Percentiles rank a stretch among this genome's conserved stretches.
Evolutionary conservation across 495 filamentous ascomycete species (phyloP).

Genomic region (Penicillium malachiteum): DNA sequence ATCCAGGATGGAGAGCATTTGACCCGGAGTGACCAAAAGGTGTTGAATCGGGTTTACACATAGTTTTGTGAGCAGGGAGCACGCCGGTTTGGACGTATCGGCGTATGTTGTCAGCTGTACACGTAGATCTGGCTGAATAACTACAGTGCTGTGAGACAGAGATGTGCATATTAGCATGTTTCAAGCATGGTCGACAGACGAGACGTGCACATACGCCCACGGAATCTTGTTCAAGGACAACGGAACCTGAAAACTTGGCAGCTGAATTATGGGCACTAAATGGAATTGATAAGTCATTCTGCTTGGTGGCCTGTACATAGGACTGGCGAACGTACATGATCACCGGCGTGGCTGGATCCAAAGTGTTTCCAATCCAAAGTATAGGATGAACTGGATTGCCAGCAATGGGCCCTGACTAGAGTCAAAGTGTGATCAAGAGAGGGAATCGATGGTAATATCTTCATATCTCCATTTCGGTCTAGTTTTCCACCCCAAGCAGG

Average conservation of each 20-base stretch:
- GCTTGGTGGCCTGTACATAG: no score
- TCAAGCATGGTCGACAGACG: no score
- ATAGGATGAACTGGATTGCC: background rate
- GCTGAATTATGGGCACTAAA: background rate
- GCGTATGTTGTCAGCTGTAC: no score
- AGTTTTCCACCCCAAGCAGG: background rate
- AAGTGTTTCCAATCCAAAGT: background rate
- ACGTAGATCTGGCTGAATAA: no score
- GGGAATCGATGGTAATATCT: background rate
- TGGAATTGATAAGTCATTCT: background rate
- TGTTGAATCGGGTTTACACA: no score
- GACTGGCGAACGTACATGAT: no score
- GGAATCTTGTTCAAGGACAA: background rate
- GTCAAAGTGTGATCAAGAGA: background rate
- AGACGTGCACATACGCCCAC: background rate
- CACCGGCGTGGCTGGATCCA: background rate
- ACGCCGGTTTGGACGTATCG: no score
- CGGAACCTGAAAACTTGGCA: background rate
- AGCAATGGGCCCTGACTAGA: background rate
- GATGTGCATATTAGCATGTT: no score
- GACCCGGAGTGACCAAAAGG: no score
- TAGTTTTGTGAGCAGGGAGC: no score
- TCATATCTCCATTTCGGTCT: background rate
- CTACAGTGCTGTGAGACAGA: no score
- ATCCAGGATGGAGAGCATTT: no score